phyloP scores from a whole-genome alignment of 2,329 filamentous ascomycete genomes.

The Bipolaris victoriae region DNA sequence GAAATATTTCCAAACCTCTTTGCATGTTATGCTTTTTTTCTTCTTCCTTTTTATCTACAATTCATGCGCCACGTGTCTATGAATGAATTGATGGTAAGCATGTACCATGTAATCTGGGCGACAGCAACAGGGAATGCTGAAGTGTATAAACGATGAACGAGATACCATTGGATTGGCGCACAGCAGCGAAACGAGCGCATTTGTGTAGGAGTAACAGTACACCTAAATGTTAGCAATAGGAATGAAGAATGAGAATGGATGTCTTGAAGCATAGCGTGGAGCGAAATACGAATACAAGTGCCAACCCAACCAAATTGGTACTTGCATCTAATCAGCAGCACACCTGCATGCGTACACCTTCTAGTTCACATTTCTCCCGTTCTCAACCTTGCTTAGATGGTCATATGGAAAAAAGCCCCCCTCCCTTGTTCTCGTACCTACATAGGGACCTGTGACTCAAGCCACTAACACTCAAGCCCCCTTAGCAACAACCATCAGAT shows the following conservation, averaged over 20 bases:
- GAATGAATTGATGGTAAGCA: neutral
- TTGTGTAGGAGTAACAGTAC: neutral
- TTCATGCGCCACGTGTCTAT: neutral
- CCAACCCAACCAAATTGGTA: neutral
- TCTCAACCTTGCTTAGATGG: neutral
- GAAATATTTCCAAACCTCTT: neutral
- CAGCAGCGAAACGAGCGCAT: neutral
- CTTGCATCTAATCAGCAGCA: neutral
- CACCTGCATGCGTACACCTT: neutral
- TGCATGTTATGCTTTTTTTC: neutral
- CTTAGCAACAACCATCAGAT: neutral
- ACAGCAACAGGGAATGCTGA: neutral
- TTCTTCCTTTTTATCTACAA: neutral
- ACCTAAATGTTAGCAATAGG: neutral
- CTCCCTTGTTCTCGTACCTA: no score
- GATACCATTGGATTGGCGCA: neutral
- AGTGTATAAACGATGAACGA: neutral
- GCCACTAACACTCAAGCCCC: neutral
- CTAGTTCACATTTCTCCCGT: neutral
- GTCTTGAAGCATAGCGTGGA: neutral
- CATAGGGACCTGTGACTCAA: neutral
- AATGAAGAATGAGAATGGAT: neutral
- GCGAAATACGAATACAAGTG: neutral
- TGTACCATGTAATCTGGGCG: neutral
- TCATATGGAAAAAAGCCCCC: neutral